These are phyloP conservation scores for Shiraia sp. DNA, from an alignment of 2,329 filamentous ascomycete species.

Conservation along the genomic window DNA sequence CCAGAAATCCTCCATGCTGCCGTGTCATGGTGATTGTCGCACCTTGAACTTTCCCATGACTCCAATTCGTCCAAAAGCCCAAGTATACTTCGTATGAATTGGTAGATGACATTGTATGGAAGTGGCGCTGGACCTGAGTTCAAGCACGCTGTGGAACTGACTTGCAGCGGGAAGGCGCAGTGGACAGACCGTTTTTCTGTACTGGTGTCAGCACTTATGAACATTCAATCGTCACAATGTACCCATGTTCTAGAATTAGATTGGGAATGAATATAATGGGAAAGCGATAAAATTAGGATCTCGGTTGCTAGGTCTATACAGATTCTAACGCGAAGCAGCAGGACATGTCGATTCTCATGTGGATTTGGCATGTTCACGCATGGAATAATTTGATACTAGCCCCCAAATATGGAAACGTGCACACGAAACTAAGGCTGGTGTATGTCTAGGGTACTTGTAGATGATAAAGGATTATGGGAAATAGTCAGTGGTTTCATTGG, in stretches of 20 bases:
- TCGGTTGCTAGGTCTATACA: background rate
- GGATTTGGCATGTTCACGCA: background rate
- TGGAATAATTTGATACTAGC: background rate
- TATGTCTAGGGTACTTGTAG: background rate
- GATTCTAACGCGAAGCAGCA: too few species aligned
- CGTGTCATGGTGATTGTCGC: conserved; percentile 37
- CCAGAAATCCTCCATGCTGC: conserved; percentile 36
- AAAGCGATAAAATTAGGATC: background rate
- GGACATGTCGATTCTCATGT: background rate
- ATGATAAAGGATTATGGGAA: background rate
- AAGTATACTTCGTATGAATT: conserved; percentile 20
- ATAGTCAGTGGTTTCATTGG: background rate
- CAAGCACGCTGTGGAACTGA: background rate
- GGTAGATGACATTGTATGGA: background rate
- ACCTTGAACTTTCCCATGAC: conserved; percentile 33
- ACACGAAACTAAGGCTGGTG: background rate
- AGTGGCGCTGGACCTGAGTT: conserved; percentile 1
- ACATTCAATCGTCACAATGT: background rate
- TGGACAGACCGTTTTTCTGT: background rate
- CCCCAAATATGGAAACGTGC: background rate
- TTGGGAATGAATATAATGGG: background rate
- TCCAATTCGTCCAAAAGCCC: conserved; percentile 42
- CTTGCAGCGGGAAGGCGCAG: conserved; percentile 1
- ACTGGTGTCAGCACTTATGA: background rate
- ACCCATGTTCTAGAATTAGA: background rate